phyloP scores from a whole-genome alignment of 331 rosid species.

The Dryas integrifolia region DNA sequence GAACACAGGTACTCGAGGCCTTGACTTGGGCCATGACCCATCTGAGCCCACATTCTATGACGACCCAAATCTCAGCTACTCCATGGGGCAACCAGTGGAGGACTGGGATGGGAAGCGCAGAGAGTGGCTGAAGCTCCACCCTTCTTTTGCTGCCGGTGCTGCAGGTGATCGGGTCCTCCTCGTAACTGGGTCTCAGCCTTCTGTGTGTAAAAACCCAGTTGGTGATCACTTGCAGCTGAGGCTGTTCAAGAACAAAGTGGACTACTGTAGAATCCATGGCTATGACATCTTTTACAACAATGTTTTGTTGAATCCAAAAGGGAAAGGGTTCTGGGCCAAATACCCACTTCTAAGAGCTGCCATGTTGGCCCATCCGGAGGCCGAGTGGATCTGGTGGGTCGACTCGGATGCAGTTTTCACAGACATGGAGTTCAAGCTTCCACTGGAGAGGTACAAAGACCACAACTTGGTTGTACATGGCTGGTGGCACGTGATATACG shows the following conservation, averaged over 20 bases:
- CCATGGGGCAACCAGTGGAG: slow-evolving; percentile 25
- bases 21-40: slow-evolving; percentile 22
- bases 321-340: slow-evolving; percentile 82
- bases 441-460: slow-evolving; percentile 50
- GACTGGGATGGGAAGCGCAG: slow-evolving; percentile 42
- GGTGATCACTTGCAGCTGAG: slow-evolving; percentile 45
- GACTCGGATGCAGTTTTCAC: slow-evolving; percentile 89
- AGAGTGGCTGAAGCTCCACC: slow-evolving; percentile 38
- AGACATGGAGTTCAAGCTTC: slow-evolving; percentile 82
- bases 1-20: neutral
- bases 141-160: slow-evolving; percentile 15
- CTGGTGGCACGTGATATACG: slow-evolving; percentile 50
- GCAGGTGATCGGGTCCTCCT: slow-evolving; percentile 18
- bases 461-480: slow-evolving; percentile 76
- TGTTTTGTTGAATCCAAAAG: slow-evolving; percentile 48
- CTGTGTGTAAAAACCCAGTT: slow-evolving; percentile 26
- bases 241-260: slow-evolving; percentile 52
- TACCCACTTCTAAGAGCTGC: slow-evolving; percentile 70
- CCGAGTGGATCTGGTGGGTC: slow-evolving; percentile 98
- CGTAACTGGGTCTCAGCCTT: slow-evolving; percentile 43
- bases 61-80: slow-evolving; percentile 30
- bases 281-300: slow-evolving; percentile 37
- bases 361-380: slow-evolving; percentile 89
- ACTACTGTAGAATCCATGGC: slow-evolving; percentile 43
- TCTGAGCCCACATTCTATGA: slow-evolving; percentile 39